These are phyloP conservation scores for Boletus eberwhitei DNA, from an alignment of 768 basidiomycete genomes.

Conservation along the genomic window DNA sequence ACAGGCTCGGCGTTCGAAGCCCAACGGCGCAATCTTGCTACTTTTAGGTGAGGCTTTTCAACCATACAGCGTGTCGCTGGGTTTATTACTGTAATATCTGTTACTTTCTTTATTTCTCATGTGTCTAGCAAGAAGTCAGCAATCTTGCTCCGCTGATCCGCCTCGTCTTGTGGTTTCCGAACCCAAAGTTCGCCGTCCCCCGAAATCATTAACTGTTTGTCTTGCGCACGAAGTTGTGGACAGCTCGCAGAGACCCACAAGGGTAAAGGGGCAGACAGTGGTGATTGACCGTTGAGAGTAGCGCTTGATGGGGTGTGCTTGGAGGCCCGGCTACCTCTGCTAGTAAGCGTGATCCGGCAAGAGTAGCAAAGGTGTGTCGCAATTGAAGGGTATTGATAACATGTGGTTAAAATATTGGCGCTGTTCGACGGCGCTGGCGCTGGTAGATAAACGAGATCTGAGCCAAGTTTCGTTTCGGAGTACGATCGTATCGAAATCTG, in stretches of 20 bases:
- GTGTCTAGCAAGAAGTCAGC: conserved; percentile 38
- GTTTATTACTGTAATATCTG: not conserved
- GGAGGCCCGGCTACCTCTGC: conserved; percentile 47
- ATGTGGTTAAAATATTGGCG: not conserved
- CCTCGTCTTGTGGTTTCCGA: conserved; percentile 28
- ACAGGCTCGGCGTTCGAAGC: not conserved
- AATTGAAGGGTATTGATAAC: conserved; percentile 27
- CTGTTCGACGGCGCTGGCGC: not conserved
- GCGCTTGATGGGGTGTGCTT: conserved; percentile 12
- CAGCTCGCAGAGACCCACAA: conserved; percentile 34
- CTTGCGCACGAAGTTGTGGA: not conserved
- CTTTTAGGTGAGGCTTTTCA: not conserved
- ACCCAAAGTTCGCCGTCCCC: conserved; percentile 32
- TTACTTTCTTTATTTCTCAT: conserved; percentile 2
- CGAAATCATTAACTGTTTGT: not conserved
- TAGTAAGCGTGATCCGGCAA: conserved; percentile 59
- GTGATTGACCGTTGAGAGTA: conserved; percentile 5
- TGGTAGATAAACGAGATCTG: conserved; percentile 14
- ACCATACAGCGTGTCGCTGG: not conserved
- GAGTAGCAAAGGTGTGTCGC: conserved; percentile 54
- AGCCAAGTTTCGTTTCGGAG: conserved; percentile 13
- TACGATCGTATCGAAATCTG: conserved; percentile 67
- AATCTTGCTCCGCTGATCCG: conserved; percentile 39
- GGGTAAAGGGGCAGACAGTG: conserved; percentile 17
- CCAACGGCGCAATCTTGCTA: not conserved